Percentiles rank a stretch among this genome's conserved stretches.
These are phyloP conservation scores for Exophiala viscosa DNA, from an alignment of 2,329 filamentous ascomycete species.

Conservation along the genomic window DNA sequence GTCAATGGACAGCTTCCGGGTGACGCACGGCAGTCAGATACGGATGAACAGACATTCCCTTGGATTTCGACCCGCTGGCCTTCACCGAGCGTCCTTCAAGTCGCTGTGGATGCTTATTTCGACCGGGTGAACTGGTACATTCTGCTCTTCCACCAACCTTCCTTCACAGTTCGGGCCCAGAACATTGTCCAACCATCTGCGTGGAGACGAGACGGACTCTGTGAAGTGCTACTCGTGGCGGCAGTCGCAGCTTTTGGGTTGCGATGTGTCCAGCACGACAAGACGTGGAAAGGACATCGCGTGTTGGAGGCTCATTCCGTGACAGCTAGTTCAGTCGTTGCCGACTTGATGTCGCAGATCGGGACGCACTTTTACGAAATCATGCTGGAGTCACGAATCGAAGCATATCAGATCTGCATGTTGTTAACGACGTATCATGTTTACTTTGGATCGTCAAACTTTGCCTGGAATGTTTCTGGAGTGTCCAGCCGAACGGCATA, in stretches of 20 bases:
- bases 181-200: conserved; percentile 4
- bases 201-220: conserved; percentile 10
- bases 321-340: conserved; percentile 2
- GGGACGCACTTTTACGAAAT: conserved; percentile 14
- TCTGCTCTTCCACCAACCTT: conserved; percentile 18
- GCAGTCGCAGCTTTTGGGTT: conserved; percentile 8
- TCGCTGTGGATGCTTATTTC: conserved; percentile 26
- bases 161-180: conserved; percentile 2
- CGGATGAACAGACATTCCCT: conserved; percentile 1
- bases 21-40: not conserved
- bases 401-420: conserved; percentile 27
- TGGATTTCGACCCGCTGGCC: conserved; percentile 3
- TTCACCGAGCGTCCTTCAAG: conserved; percentile 3
- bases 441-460: conserved; percentile 25
- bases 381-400: conserved; percentile 22
- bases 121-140: conserved; percentile 28
- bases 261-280: conserved; percentile 11
- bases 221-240: conserved; percentile 12
- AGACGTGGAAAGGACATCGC: conserved; percentile 11
- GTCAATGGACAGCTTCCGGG: conserved; percentile 6
- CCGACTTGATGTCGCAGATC: conserved; percentile 9
- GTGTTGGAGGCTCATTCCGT: conserved; percentile 7
- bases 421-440: conserved; percentile 20
- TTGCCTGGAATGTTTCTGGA: conserved; percentile 27
- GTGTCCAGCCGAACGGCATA: conserved; percentile 26